These are phyloP conservation scores for Parathielavia hyrcaniae DNA, from an alignment of 495 filamentous ascomycete genomes.

Conservation along the genomic window DNA sequence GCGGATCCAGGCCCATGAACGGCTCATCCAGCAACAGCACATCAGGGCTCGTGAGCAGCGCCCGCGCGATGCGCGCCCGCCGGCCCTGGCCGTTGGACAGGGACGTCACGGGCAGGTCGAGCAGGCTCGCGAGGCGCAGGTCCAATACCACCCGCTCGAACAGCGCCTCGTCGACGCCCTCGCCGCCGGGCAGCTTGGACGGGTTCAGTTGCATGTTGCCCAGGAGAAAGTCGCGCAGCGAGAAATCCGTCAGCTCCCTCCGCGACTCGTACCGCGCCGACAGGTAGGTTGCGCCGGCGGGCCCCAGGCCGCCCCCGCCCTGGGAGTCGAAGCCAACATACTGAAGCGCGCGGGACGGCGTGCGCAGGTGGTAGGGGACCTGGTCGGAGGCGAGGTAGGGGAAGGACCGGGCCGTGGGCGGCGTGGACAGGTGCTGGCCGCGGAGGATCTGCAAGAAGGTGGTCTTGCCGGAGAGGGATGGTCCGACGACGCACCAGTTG, in stretches of 20 bases:
- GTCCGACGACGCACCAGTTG: conserved; percentile 71
- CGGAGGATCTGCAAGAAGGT: conserved; percentile 69
- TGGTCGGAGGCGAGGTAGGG: conserved; percentile 65
- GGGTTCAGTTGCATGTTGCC: conserved; percentile 72
- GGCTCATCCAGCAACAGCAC: conserved; percentile 86
- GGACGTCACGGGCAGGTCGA: conserved; percentile 75
- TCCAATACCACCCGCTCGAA: conserved; percentile 58
- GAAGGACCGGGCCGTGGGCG: conserved; percentile 64
- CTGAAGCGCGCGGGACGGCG: conserved; percentile 59
- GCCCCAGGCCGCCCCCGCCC: conserved; percentile 35
- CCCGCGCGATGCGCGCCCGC: conserved; percentile 79
- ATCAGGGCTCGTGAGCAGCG: conserved; percentile 70
- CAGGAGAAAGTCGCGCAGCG: conserved; percentile 67
- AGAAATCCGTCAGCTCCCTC: conserved; percentile 81
- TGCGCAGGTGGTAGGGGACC: conserved; percentile 49
- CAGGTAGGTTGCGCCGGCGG: conserved; percentile 64
- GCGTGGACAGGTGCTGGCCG: conserved; percentile 65
- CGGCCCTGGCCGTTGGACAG: conserved; percentile 90
- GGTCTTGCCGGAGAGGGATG: conserved; percentile 64
- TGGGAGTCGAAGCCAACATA: conserved; percentile 74
- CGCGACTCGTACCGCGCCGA: conserved; percentile 89
- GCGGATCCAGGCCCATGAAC: conserved; percentile 93
- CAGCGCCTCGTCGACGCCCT: conserved; percentile 36
- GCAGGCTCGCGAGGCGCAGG: conserved; percentile 56
- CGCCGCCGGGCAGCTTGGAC: conserved; percentile 41